Evolutionary conservation across 2,329 filamentous ascomycete species (phyloP), one percentile per base, ranked within the genome.

Genomic region (Xylariaceae sp.): DNA sequence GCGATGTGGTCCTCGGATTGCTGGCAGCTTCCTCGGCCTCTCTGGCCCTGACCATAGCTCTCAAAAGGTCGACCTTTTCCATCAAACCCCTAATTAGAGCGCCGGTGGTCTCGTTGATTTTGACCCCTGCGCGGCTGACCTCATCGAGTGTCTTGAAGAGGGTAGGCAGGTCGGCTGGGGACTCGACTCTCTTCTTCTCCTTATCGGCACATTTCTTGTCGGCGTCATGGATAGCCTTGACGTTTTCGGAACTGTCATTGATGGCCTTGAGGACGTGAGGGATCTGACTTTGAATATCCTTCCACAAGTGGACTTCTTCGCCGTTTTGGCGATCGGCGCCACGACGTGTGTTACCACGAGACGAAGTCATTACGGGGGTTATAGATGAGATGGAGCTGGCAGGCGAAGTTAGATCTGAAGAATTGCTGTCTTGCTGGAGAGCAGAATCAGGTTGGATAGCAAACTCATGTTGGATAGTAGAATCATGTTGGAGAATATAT

Each of bases 291-390:
- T 69, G 67, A 50, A 66, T 55, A 22, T 62, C 63, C 40, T 67
- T 62, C 70, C 70, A 73, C 10, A 70, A 54, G 34, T 60, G 56
- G 6, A 69, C 58, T 45, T 73, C 70, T 47, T 73, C 70, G 32
- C 69, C 70, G 42, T 63, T 69, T 40, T 69, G 71, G 37, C 70
- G 65, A 45, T 63, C 64, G 4, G 55, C 51, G 1, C 58, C 60
- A 22, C 62, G 55, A n/a, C 58, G 62, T 16, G 62, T 58, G 39
- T 63, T 64, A 14, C 57, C 56, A 35, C 62, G 57, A 3, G 61
- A 63, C 23, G 59, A 32, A 8, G 4, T 8, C 7, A 32, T 32
- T 16, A 32, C 5, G 27, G 16, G 12, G 16, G 12, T 8, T 32
- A 12, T 4, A 32, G 25, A 16, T 14, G 27, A 32, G 27, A 14